A percentile compares a stretch with the other conserved stretches of the same genome.
phyloP scores from a whole-genome alignment of 2,329 filamentous ascomycete genomes.

The Emergomyces orientalis region DNA sequence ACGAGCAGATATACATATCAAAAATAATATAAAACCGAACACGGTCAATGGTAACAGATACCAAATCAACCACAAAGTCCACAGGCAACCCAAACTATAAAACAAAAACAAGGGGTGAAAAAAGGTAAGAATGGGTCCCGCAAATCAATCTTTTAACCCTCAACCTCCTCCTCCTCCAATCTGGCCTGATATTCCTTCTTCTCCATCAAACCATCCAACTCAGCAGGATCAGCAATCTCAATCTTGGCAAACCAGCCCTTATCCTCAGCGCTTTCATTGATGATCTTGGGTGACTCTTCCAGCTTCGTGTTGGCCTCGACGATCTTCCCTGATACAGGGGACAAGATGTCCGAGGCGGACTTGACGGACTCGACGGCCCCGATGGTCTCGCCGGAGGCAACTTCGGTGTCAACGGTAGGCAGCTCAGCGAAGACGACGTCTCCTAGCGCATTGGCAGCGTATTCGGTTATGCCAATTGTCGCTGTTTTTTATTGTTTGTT shows the following conservation, averaged over 20 bases:
- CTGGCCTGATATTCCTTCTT: constrained; percentile 61
- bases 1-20: neutral
- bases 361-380: constrained; percentile 98
- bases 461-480: constrained; percentile 75
- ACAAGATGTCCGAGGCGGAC: constrained; percentile 93
- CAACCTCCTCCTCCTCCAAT: constrained; percentile 51
- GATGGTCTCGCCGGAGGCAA: constrained; percentile 70
- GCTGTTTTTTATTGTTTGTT: constrained; percentile 31
- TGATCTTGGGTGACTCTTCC: constrained; percentile 73
- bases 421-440: constrained; percentile 98
- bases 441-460: constrained; percentile 83
- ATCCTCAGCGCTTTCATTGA: constrained; percentile 84
- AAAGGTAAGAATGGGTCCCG: neutral
- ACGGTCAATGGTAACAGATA: neutral
- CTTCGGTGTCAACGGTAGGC: constrained; percentile 58
- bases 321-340: constrained; percentile 71
- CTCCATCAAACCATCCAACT: constrained; percentile 70
- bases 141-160: neutral
- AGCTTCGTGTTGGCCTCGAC: constrained; percentile 63
- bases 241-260: constrained; percentile 93
- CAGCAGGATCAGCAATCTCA: constrained; percentile 58
- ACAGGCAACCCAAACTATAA: neutral
- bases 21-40: neutral
- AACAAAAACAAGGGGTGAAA: neutral
- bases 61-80: neutral